phyloP scores from a whole-genome alignment of 768 basidiomycete genomes.

The Amanita phalloides region DNA sequence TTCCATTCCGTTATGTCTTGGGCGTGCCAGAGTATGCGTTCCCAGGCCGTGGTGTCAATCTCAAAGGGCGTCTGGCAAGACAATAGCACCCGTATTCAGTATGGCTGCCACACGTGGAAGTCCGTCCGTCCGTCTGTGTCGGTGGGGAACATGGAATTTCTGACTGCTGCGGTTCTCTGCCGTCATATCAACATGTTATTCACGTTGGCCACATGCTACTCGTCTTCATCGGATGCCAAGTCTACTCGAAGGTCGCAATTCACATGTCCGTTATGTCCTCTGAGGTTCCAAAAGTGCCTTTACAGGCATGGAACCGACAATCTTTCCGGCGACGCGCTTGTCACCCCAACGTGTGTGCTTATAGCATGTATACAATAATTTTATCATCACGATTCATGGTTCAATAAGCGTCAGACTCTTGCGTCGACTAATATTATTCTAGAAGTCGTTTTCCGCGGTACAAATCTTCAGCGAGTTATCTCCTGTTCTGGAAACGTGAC shows the following conservation, averaged over 20 bases:
- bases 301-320: neutral
- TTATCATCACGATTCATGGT: constrained; percentile 17
- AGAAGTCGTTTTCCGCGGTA: constrained; percentile 42
- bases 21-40: neutral
- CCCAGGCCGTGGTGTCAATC: neutral
- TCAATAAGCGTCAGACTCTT: constrained; percentile 22
- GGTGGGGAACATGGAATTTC: too few species aligned
- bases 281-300: neutral
- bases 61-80: neutral
- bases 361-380: constrained; percentile 17
- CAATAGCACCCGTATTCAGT: constrained; percentile 4
- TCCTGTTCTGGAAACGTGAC: constrained; percentile 15
- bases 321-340: neutral
- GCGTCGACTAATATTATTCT: constrained; percentile 32
- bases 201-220: too few species aligned
- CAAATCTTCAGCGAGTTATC: constrained; percentile 41
- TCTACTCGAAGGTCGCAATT: too few species aligned
- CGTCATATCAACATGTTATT: too few species aligned
- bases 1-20: neutral
- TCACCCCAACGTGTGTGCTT: neutral
- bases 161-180: too few species aligned
- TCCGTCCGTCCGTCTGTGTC: too few species aligned
- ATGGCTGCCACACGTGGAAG: too few species aligned
- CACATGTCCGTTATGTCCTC: neutral
- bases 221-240: too few species aligned